Evolutionary conservation across 257 asterid species (phyloP).

Genomic region (Datura wrightii): DNA sequence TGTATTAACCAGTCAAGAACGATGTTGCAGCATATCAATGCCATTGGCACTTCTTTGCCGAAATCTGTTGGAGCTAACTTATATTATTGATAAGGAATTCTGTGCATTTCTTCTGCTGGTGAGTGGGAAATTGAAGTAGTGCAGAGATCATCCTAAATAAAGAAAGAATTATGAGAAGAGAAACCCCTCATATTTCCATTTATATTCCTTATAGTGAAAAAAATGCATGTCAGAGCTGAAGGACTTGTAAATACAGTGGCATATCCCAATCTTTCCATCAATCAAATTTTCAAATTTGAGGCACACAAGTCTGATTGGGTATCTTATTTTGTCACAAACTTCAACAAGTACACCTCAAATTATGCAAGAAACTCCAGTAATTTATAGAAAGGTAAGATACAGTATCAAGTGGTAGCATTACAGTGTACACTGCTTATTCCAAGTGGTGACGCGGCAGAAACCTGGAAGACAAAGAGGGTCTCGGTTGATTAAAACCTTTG

Average conservation of each 20-base stretch:
- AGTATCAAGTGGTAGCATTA: background rate
- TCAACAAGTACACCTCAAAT: background rate
- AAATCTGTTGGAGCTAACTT: background rate
- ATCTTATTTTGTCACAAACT: conserved; percentile 14
- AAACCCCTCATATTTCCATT: background rate
- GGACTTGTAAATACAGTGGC: background rate
- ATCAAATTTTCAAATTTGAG: background rate
- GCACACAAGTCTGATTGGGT: background rate
- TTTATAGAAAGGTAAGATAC: background rate
- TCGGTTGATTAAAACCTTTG: conserved; percentile 52
- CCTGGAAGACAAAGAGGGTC: background rate
- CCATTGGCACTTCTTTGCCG: background rate
- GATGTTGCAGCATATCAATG: background rate
- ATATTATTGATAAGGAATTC: background rate
- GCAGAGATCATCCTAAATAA: no score
- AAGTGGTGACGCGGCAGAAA: background rate
- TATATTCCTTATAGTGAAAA: background rate
- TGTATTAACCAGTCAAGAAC: background rate
- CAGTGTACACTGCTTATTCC: background rate
- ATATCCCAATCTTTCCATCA: background rate
- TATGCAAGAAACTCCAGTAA: background rate
- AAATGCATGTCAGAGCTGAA: background rate
- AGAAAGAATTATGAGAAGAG: no score
- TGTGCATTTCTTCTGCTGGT: background rate
- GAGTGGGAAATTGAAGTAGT: no score